Conservation (phyloP, 2,329 filamentous ascomycete species). For the Xylariaceae sp. region DNA sequence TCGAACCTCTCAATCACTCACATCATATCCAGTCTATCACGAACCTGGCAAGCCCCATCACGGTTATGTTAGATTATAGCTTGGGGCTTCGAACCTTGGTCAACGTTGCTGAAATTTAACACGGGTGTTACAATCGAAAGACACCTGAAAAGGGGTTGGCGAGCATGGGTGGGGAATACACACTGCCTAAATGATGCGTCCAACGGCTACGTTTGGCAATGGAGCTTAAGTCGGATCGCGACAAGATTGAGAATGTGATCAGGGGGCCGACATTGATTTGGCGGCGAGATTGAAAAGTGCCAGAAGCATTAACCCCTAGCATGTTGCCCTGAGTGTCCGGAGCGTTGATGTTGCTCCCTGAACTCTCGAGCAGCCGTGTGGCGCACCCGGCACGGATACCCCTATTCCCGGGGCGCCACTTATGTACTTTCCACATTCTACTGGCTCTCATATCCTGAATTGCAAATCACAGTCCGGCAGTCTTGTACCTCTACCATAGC, state of each 20-base stretch:
- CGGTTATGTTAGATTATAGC: background rate
- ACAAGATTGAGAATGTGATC: no score
- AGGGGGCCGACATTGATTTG: no score
- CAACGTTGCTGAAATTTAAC: no score
- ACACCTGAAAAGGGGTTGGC: no score
- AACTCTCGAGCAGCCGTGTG: slow-evolving; percentile 2
- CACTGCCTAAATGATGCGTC: no score
- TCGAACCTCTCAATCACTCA: slow-evolving; percentile 3
- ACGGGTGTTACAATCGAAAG: no score
- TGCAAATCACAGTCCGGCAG: slow-evolving; percentile 15
- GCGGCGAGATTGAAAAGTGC: background rate
- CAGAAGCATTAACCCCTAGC: slow-evolving; percentile 5
- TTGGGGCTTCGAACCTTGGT: background rate
- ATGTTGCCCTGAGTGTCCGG: no score
- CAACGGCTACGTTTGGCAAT: no score
- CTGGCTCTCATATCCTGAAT: slow-evolving; percentile 24
- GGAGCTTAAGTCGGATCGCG: no score
- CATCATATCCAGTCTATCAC: slow-evolving; percentile 7
- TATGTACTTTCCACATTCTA: slow-evolving; percentile 21
- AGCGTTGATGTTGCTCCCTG: no score
- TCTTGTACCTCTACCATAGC: slow-evolving; percentile 6
- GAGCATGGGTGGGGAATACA: no score
- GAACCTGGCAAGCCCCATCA: slow-evolving; percentile 4
- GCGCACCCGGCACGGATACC: slow-evolving; percentile 8
- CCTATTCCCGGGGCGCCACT: slow-evolving; percentile 9